These are phyloP conservation scores for Stemphylium beticola DNA, from an alignment of 2,329 filamentous ascomycete species.

Conservation along the genomic window DNA sequence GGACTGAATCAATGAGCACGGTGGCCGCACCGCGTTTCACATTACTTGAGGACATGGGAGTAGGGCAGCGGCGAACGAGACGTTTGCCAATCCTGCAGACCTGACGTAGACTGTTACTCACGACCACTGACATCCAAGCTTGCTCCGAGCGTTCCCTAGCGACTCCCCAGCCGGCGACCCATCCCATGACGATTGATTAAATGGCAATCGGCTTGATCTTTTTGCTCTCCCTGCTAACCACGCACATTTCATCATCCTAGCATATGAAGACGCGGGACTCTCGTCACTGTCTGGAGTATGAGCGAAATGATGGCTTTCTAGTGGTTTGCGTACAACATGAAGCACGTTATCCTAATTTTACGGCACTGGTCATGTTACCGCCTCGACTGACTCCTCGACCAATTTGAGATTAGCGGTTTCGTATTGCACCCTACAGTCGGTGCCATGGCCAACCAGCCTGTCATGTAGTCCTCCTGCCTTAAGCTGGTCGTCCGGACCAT, in stretches of 20 bases:
- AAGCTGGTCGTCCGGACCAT: conserved; percentile 26
- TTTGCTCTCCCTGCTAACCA: conserved; percentile 49
- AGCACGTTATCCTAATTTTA: conserved; percentile 45
- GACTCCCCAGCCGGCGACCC: conserved; percentile 47
- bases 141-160: conserved; percentile 44
- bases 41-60: conserved; percentile 31
- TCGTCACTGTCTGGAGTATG: conserved; percentile 41
- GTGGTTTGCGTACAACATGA: conserved; percentile 29
- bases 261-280: conserved; percentile 31
- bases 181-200: conserved; percentile 42
- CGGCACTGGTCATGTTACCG: conserved; percentile 37
- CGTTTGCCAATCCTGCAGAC: conserved; percentile 41
- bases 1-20: conserved; percentile 44
- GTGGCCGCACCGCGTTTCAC: conserved; percentile 43
- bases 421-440: conserved; percentile 34
- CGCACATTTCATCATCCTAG: conserved; percentile 43
- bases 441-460: conserved; percentile 27
- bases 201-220: conserved; percentile 40
- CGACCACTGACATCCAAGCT: conserved; percentile 47
- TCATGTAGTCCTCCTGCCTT: conserved; percentile 37
- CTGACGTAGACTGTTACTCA: conserved; percentile 41
- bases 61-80: conserved; percentile 41
- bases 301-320: conserved; percentile 37
- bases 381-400: conserved; percentile 33
- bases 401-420: conserved; percentile 40